phyloP scores from a whole-genome alignment of 2,329 filamentous ascomycete genomes.

The Magnaporthales sp. region DNA sequence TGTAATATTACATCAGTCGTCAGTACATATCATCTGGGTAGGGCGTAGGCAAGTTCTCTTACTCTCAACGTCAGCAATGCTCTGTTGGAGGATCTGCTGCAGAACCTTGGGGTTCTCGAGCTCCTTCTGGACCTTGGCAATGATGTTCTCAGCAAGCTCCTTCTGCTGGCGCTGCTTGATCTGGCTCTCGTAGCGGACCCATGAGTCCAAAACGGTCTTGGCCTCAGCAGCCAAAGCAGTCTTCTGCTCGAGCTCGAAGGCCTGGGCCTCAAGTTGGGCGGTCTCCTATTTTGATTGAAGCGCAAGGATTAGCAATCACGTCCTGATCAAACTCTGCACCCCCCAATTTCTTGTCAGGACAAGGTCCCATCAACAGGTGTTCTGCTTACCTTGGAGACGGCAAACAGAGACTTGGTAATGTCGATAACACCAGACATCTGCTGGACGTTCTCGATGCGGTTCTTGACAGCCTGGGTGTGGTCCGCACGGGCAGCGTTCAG shows the following conservation, averaged over 20 bases:
- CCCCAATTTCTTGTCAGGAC: background rate
- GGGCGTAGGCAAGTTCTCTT: constrained; percentile 18
- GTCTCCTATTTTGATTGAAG: constrained; percentile 60
- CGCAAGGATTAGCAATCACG: background rate
- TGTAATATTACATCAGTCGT: constrained; percentile 23
- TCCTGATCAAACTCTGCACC: background rate
- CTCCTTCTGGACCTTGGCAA: constrained; percentile 98
- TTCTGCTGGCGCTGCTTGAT: constrained; percentile 98
- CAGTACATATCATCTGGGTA: constrained; percentile 18
- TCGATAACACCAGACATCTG: constrained; percentile 92
- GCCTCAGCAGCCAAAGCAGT: constrained; percentile 88
- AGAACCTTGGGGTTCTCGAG: constrained; percentile 95
- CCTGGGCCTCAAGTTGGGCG: constrained; percentile 88
- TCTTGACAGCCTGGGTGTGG: constrained; percentile 68
- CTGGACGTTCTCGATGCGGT: constrained; percentile 72
- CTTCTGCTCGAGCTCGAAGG: constrained; percentile 94
- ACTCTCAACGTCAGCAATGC: constrained; percentile 94
- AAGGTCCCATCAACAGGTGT: background rate
- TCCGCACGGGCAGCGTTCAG: constrained; percentile 89
- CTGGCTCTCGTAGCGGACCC: constrained; percentile 97
- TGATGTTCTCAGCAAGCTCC: constrained; percentile 87
- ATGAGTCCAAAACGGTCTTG: constrained; percentile 92
- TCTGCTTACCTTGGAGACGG: constrained; percentile 85
- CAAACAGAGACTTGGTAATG: constrained; percentile 93
- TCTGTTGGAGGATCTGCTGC: constrained; percentile 97